Conservation (phyloP, 805 yeast genomes). For the Sungouiozyma intestinalis region DNA sequence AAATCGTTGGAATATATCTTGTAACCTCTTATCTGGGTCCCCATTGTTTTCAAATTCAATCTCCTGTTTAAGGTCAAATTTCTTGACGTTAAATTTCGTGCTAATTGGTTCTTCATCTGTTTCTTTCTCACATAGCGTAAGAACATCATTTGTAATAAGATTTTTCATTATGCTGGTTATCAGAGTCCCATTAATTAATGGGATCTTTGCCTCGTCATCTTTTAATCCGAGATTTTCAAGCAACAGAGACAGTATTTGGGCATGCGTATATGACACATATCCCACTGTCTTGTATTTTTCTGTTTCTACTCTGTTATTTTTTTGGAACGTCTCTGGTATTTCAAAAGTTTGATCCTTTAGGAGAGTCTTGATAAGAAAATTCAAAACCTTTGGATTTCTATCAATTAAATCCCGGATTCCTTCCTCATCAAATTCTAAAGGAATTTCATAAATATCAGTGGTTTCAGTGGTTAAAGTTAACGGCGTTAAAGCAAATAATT, state of each 20-base stretch:
- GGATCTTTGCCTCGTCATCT: conserved; percentile 2
- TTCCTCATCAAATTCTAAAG: conserved; percentile 10
- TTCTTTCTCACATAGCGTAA: background rate
- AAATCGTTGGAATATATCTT: conserved; percentile 6
- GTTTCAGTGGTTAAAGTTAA: conserved; percentile 9
- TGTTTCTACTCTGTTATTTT: too few relatives aligned
- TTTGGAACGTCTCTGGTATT: too few relatives aligned
- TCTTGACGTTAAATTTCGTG: background rate
- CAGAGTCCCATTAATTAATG: conserved; percentile 9
- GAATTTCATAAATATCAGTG: background rate
- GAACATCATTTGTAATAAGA: conserved; percentile 3
- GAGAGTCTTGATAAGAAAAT: conserved; percentile 13
- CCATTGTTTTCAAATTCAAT: conserved; percentile 1
- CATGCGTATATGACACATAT: conserved; percentile 10
- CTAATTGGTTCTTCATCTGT: background rate
- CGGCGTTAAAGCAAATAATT: conserved; percentile 18
- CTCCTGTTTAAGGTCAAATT: background rate
- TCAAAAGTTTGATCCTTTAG: conserved; percentile 1
- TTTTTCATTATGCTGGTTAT: conserved; percentile 6
- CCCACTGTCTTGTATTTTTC: background rate
- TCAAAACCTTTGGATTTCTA: conserved; percentile 12
- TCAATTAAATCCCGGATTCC: conserved; percentile 6
- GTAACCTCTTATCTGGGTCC: conserved; percentile 9
- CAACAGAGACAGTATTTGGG: conserved; percentile 10
- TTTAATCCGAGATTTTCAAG: conserved; percentile 8